Base-by-base conservation (phyloP, 331 rosid genomes). In the Erythrophleum ivorense region DNA sequence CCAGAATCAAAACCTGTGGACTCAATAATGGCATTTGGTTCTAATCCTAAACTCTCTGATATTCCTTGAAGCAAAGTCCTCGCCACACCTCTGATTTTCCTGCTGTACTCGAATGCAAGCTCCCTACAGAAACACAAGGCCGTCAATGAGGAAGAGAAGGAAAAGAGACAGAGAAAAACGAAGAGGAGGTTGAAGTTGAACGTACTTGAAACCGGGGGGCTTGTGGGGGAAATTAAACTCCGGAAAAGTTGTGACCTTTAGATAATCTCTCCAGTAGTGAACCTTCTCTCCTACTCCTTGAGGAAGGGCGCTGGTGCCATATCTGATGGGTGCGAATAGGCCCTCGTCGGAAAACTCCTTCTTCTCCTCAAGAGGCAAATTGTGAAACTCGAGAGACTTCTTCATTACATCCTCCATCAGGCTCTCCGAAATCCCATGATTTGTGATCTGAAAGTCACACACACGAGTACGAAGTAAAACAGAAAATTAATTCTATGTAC, bases 201-300 rank as follows among this genome's bases (percentile, higher is more conserved):
- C 67, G 0, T 78, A 85, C 91, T 82, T 85, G 82, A 2, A 89
- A 54, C 85, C 90, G 1, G 63, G 78, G 2, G 93, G 93, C 34
- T 88, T 90, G 81, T 71, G 81, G 15, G 89, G 93, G 16, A 88
- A 82, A 31, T 84, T 77, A 81, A 90, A 90, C 3, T 82, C 45
- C 3, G 89, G 94, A 31, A 75, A 80, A 1, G 89, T 82, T 12
- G 73, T 68, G 59, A 65, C 84, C 81, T 90, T 90, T 59, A 43
- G 46, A 43, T 43, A 43, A 43, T 36, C 40, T 36, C 40, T 36
- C 40, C 40, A 36, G 40, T 36, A 36, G 2, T 36, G 40, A 36
- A 36, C 46, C 46, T 43, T 43, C 9, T 43, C 46, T 43, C 9
- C 46, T 4, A 38, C 41, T 43, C 9, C 46, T 6, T 43, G 7